Evolutionary conservation across 805 yeast species (phyloP), one percentile per base, ranked within the genome.

Genomic region (Millerozyma acaciae): DNA sequence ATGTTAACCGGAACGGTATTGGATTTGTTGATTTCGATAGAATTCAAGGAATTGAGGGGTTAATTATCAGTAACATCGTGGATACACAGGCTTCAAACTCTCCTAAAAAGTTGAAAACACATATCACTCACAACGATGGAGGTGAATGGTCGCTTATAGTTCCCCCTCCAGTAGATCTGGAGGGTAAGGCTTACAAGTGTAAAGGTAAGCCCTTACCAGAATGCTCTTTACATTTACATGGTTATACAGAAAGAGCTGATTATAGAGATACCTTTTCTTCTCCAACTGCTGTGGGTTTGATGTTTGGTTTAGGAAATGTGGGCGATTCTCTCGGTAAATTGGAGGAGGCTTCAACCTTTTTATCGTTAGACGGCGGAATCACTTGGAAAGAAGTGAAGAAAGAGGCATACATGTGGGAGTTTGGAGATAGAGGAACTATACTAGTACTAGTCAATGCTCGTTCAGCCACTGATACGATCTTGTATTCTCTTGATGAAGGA

Each of bases 291-390:
- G 70, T 82, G 13, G 98, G 98, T 1, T 61, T 88, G 61, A 60
- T 90, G 72, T 67, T 93, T 44, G 97, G 84, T n/a, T 76, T 84
- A n/a, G 98, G 98, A 19, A 88, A 84, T 51, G 96, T 87, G 32
- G 97, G 97, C 5, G 73, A 69, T 18, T 40, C 46, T 6, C 61
- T 90, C 33, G 62, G 58, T 4, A 59, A 74, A 6, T 55, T 60
- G 25, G 65, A 70, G 3, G 75, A 78, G 30, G 72, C 81, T 1
- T 67, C 82, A 2, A 85, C 96, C 0, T 93, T 75, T 51, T 59
- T 93, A 40, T 78, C 95, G 3, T 67, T 73, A n/a, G 97, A 93
- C 60, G 98, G 93, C 2, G 98, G 98, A 37, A 62, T 78, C 10
- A 73, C 88, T 3, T 93, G 97, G 97, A 75, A 58, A 32, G 95